phyloP scores from a whole-genome alignment of 345 rosid species.

The Salix exigua region DNA sequence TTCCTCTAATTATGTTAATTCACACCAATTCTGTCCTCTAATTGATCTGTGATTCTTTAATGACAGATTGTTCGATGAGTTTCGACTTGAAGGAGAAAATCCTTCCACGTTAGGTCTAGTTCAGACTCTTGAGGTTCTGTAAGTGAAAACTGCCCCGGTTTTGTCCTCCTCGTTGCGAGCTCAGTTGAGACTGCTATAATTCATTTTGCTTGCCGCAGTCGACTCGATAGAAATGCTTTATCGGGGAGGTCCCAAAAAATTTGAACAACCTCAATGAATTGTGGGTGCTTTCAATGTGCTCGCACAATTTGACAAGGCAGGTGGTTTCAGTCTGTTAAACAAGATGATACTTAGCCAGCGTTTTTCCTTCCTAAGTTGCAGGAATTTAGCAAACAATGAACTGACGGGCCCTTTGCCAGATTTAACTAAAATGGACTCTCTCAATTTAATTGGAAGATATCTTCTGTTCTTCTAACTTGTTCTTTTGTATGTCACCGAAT shows the following conservation, averaged over 20 bases:
- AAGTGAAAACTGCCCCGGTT: slow-evolving; percentile 35
- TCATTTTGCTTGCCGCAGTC: slow-evolving; percentile 45
- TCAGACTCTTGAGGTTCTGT: slow-evolving; percentile 94
- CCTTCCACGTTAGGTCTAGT: slow-evolving; percentile 62
- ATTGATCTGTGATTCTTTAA: slow-evolving; percentile 6
- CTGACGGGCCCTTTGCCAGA: slow-evolving; percentile 74
- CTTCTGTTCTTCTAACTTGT: slow-evolving; percentile 1
- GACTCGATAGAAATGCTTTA: slow-evolving; percentile 81
- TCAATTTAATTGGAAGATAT: slow-evolving; percentile 19
- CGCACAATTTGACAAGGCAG: not conserved
- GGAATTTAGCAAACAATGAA: slow-evolving; percentile 79
- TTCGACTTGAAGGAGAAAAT: slow-evolving; percentile 55
- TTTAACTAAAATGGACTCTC: slow-evolving; percentile 56
- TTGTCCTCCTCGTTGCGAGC: not conserved
- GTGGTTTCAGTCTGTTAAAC: not conserved
- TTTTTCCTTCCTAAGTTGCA: slow-evolving; percentile 19
- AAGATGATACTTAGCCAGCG: not conserved
- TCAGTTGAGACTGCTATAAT: not conserved
- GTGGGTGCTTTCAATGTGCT: slow-evolving; percentile 37
- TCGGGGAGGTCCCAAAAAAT: slow-evolving; percentile 58
- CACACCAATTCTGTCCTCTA: not conserved
- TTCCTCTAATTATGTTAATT: not conserved
- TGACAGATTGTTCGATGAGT: slow-evolving; percentile 70
- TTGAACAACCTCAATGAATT: slow-evolving; percentile 73
- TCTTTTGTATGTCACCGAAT: not conserved